A percentile compares a stretch with the other conserved stretches of the same genome.
Evolutionary conservation across 1,284 basidiomycete genomes (phyloP).

Genomic region (Vanrija humicola): DNA sequence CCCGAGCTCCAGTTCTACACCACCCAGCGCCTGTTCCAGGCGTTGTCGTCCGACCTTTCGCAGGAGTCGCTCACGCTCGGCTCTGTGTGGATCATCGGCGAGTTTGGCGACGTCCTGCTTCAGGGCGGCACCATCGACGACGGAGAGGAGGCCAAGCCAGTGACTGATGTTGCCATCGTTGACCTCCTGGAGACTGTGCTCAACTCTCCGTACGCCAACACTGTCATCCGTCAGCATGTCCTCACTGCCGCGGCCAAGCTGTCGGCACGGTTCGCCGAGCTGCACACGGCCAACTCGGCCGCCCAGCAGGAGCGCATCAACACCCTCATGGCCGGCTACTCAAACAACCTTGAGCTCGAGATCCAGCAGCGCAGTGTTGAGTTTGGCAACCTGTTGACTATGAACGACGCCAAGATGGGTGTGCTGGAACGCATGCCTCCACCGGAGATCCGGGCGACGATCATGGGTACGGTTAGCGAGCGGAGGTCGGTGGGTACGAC

Average conservation of each 20-base stretch:
- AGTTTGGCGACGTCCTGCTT: slow-evolving; percentile 88
- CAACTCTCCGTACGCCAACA: slow-evolving; percentile 91
- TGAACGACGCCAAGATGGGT: slow-evolving; percentile 72
- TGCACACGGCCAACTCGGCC: slow-evolving; percentile 54
- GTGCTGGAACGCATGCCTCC: slow-evolving; percentile 98
- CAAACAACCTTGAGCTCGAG: slow-evolving; percentile 84
- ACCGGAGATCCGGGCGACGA: slow-evolving; percentile 89
- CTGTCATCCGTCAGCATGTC: slow-evolving; percentile 86
- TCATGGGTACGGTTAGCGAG: slow-evolving; percentile 86
- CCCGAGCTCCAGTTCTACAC: slow-evolving; percentile 97
- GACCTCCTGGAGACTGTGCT: slow-evolving; percentile 83
- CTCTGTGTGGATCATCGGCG: slow-evolving; percentile 93
- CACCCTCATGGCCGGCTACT: slow-evolving; percentile 69
- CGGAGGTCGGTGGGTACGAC: slow-evolving; percentile 90
- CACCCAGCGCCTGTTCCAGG: slow-evolving; percentile 83
- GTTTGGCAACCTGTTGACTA: slow-evolving; percentile 75
- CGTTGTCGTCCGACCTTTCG: slow-evolving; percentile 86
- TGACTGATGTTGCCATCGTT: slow-evolving; percentile 74
- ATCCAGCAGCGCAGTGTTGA: slow-evolving; percentile 95
- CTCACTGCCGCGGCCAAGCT: slow-evolving; percentile 88
- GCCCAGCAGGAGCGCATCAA: slow-evolving; percentile 72
- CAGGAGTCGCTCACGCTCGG: slow-evolving; percentile 93
- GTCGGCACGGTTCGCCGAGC: slow-evolving; percentile 61
- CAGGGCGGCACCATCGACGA: slow-evolving; percentile 87
- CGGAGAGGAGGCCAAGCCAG: slow-evolving; percentile 64